Conservation (phyloP, 345 rosid genomes). For the Bruguiera parviflora region DNA sequence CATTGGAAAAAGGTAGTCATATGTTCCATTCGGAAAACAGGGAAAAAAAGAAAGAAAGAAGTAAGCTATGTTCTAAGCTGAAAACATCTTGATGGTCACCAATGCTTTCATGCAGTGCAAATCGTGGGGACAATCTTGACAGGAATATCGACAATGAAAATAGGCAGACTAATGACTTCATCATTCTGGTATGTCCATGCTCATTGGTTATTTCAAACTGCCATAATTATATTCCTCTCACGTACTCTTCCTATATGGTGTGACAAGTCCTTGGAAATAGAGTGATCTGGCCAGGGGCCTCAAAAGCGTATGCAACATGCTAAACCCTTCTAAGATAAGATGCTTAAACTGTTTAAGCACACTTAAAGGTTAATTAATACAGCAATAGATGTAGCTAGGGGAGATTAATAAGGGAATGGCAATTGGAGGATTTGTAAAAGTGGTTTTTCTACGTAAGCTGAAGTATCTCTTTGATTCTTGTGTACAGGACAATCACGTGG, state of each 20-base stretch:
- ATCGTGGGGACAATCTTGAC: conserved; percentile 62
- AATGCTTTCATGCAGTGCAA: conserved; percentile 28
- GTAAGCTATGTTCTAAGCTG: not conserved
- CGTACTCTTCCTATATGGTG: not conserved
- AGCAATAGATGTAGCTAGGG: not conserved
- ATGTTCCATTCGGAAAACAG: not conserved
- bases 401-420: too few species aligned
- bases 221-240: not conserved
- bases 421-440: too few species aligned
- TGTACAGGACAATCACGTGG: conserved; percentile 53
- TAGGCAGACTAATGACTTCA: conserved; percentile 58
- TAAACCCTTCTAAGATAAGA: not conserved
- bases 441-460: not conserved
- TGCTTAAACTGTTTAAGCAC: not conserved
- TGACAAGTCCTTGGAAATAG: not conserved
- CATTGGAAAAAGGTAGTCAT: conserved; percentile 27
- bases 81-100: not conserved
- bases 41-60: not conserved
- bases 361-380: not conserved
- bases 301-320: not conserved
- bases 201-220: conserved; percentile 6
- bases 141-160: conserved; percentile 57
- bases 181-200: conserved; percentile 55
- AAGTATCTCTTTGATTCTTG: conserved; percentile 8
- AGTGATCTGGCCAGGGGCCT: not conserved